phyloP scores from a whole-genome alignment of 2,329 filamentous ascomycete genomes.

The Fusarium liriodendri region DNA sequence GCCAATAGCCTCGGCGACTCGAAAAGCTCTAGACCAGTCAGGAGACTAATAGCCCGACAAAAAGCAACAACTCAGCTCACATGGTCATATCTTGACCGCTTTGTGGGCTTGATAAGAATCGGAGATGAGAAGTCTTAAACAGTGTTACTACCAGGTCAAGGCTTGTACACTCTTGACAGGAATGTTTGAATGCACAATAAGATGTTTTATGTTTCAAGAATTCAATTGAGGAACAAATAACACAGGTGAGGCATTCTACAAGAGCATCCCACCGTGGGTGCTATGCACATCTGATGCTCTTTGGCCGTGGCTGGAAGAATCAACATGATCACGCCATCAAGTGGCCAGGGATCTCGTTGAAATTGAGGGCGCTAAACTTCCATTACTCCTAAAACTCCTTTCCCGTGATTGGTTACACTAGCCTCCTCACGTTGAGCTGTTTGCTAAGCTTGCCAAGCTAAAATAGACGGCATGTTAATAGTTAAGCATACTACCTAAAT shows the following conservation, averaged over 20 bases:
- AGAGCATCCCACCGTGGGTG: too few species aligned
- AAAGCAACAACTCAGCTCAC: neutral
- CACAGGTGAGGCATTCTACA: too few species aligned
- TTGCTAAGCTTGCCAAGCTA: neutral
- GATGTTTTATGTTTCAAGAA: too few species aligned
- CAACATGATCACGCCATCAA: neutral
- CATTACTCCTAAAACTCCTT: neutral
- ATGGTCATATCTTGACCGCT: neutral
- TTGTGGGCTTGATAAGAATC: too few species aligned
- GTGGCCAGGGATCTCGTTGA: neutral
- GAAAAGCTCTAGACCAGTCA: neutral
- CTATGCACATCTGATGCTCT: too few species aligned
- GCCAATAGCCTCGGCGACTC: neutral
- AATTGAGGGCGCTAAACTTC: neutral
- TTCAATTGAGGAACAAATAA: neutral
- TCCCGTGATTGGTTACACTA: neutral
- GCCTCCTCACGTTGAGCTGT: too few species aligned
- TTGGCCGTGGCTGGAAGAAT: neutral
- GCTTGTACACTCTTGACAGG: neutral
- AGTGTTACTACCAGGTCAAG: neutral
- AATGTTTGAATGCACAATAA: too few species aligned
- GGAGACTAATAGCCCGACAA: neutral
- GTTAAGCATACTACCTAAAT: neutral
- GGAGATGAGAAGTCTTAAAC: neutral
- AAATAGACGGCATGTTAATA: neutral